Evolutionary conservation across 768 basidiomycete species (phyloP), one percentile per base, ranked within the genome.

Genomic region (Multifurca ochricompacta): DNA sequence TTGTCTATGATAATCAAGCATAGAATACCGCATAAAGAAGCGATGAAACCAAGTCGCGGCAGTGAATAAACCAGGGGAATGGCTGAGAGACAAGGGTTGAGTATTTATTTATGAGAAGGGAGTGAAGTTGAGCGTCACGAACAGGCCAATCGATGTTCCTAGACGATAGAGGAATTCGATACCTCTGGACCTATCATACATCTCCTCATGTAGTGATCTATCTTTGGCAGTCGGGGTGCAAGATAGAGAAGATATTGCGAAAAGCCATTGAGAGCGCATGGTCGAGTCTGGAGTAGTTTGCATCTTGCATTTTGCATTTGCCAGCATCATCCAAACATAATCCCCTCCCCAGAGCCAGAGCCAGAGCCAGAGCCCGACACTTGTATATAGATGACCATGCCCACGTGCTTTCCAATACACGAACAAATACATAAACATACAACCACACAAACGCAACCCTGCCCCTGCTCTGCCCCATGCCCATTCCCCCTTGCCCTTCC

Each of bases 41-140:
- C 91, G 78, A 68, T 92, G 91, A 61, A 91, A 90, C 86, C 90
- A 92, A 6, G 85, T 87, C 23, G 89, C 88, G 23, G 91, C 88
- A 23, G 91, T 89, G 63, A 85, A 85, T 73, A 91, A 79, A 13
- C 89, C 87, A 14, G 87, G 83, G 19, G 83, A 81, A 25, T 87
- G 85, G 45, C 90, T 92, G 65, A 59, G 56, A n/a, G 31, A 56
- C 49, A 51, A 52, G 34, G 41, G 51, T 56, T 45, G 50, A 36
- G 13, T 21, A 48, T 10, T 2, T 21, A 48, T 10, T 2, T 30
- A 63, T 39, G 54, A 31, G 51, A 56, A 63, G 54, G 48, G 36
- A 18, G 10, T 14, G 18, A 14, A 7, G 23, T 11, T 39, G 51
- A 56, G 34, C 39, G 46, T 27, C 42, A 79, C 90, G 63, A 62